phyloP scores from a whole-genome alignment of 495 filamentous ascomycete genomes.

The Annulohypoxylon stygium region DNA sequence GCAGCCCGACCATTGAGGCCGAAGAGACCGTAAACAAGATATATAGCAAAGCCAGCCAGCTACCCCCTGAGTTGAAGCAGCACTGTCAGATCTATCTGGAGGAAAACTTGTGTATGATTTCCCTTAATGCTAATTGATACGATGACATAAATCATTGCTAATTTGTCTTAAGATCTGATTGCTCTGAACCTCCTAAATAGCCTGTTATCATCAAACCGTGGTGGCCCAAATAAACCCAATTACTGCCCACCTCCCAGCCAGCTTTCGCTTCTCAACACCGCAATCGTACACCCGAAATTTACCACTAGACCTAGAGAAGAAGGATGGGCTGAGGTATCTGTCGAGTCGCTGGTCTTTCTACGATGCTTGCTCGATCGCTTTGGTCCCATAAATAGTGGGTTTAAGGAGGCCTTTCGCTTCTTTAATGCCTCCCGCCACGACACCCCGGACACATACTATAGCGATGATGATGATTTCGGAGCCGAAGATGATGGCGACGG shows the following conservation, averaged over 20 bases:
- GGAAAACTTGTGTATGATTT: constrained; percentile 73
- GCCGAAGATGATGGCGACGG: constrained; percentile 58
- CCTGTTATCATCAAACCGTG: constrained; percentile 64
- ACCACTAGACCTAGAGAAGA: constrained; percentile 62
- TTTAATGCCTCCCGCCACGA: constrained; percentile 17
- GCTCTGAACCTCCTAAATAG: constrained; percentile 76
- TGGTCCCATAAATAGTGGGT: constrained; percentile 60
- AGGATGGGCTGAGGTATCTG: constrained; percentile 53
- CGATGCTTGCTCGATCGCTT: constrained; percentile 55
- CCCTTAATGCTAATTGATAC: constrained; percentile 29
- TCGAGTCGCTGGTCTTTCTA: constrained; percentile 57
- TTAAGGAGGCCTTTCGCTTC: constrained; percentile 53
- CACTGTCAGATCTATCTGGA: constrained; percentile 81
- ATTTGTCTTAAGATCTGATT: constrained; percentile 66
- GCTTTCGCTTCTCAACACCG: constrained; percentile 74
- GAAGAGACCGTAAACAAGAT: constrained; percentile 14
- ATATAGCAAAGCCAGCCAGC: constrained; percentile 66
- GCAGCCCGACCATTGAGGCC: constrained; percentile 33
- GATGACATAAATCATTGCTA: neutral
- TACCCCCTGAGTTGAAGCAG: constrained; percentile 73
- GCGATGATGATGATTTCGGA: constrained; percentile 43
- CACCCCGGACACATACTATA: constrained; percentile 36
- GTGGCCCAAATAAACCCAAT: constrained; percentile 54
- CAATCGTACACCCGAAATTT: constrained; percentile 77
- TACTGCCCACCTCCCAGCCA: constrained; percentile 67